A percentile compares a stretch with the other conserved stretches of the same genome.
phyloP scores from a whole-genome alignment of 139 green algal species.

The Chlamydomonas applanata region DNA sequence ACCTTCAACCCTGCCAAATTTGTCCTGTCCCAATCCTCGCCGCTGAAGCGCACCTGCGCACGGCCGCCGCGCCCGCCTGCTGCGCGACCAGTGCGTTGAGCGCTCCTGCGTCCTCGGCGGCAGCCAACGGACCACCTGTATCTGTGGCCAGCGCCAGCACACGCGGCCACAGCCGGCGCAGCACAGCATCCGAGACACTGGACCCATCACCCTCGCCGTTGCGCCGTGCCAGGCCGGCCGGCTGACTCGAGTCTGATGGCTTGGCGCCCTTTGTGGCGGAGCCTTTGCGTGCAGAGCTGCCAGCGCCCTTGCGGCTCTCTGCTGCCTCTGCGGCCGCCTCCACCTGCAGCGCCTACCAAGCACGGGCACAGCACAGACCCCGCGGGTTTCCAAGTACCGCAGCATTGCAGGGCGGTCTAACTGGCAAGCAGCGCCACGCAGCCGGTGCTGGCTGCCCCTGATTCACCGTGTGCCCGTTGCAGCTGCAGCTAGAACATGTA shows the following conservation, averaged over 20 bases:
- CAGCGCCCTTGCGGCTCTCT: conserved; percentile 3
- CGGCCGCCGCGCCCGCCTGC: neutral
- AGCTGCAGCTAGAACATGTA: too few relatives aligned
- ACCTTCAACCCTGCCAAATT: too few relatives aligned
- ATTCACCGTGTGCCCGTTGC: too few relatives aligned
- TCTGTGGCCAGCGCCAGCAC: conserved; percentile 61
- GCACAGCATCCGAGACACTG: conserved; percentile 56
- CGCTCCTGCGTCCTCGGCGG: neutral
- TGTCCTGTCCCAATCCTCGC: too few relatives aligned
- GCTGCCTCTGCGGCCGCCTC: conserved; percentile 11
- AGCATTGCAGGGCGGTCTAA: too few relatives aligned
- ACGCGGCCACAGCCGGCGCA: conserved; percentile 65
- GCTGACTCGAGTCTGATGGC: neutral
- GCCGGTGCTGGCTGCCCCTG: too few relatives aligned
- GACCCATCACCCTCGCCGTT: conserved; percentile 70
- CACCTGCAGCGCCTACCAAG: neutral
- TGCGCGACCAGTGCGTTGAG: neutral
- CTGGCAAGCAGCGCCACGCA: too few relatives aligned
- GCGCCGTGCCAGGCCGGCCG: conserved; percentile 38
- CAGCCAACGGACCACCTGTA: neutral
- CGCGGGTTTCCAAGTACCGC: too few relatives aligned
- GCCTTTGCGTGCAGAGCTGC: neutral
- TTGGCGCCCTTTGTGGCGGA: neutral
- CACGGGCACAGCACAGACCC: too few relatives aligned
- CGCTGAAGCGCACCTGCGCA: neutral